phyloP scores from a whole-genome alignment of 2,329 filamentous ascomycete species.

The Atkinsonella hypoxylon region DNA sequence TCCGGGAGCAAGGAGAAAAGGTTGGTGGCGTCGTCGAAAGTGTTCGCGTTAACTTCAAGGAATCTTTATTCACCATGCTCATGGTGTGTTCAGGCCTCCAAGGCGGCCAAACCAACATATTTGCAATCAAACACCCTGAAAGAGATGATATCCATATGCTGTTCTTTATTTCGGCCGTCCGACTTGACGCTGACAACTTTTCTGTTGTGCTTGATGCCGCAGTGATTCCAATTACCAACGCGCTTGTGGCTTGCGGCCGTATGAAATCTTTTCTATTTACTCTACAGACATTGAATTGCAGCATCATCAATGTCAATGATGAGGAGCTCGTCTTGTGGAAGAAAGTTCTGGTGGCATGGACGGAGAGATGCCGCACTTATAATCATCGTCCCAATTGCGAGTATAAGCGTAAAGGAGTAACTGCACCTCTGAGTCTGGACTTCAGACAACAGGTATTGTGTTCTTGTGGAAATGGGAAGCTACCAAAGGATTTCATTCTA shows the following conservation, averaged over 20 bases:
- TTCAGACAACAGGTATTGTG: slow-evolving; percentile 28
- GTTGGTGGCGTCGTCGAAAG: slow-evolving; percentile 16
- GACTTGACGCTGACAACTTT: slow-evolving; percentile 29
- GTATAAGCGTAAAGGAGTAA: slow-evolving; percentile 24
- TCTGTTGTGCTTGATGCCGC: slow-evolving; percentile 35
- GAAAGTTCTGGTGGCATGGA: slow-evolving; percentile 28
- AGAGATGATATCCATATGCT: slow-evolving; percentile 28
- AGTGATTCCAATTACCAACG: slow-evolving; percentile 29
- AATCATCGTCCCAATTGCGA: slow-evolving; percentile 29
- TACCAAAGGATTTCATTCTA: slow-evolving; percentile 27
- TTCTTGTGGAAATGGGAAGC: slow-evolving; percentile 30
- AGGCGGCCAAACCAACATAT: slow-evolving; percentile 31
- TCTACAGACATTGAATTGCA: slow-evolving; percentile 23
- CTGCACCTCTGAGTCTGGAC: slow-evolving; percentile 27
- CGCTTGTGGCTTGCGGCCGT: slow-evolving; percentile 18
- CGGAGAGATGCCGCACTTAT: slow-evolving; percentile 38
- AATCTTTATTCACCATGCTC: slow-evolving; percentile 35
- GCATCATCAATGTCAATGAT: slow-evolving; percentile 32
- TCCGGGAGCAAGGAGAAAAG: slow-evolving; percentile 18
- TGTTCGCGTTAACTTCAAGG: slow-evolving; percentile 33
- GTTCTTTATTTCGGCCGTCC: slow-evolving; percentile 27
- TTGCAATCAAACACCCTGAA: slow-evolving; percentile 26
- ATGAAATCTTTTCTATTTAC: slow-evolving; percentile 28
- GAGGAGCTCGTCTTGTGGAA: slow-evolving; percentile 47
- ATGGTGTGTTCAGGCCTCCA: slow-evolving; percentile 33